A percentile compares a stretch with the other conserved stretches of the same genome.
Conservation (phyloP, 148 eudicot genomes). For the Spergularia bocconei region DNA sequence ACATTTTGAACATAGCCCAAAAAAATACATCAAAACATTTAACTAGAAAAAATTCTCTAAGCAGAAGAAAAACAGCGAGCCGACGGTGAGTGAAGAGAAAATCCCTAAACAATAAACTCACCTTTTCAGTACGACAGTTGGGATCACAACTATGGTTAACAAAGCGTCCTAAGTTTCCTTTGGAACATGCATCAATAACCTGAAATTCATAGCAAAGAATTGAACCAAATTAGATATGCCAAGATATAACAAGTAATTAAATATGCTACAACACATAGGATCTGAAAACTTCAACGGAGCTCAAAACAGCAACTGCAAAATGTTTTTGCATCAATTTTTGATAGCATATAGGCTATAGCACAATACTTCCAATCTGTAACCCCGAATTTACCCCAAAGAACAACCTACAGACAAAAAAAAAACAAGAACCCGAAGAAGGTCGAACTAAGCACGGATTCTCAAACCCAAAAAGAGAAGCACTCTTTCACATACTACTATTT, state of each 20-base stretch:
- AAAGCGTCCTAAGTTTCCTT: constrained; percentile 97
- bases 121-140: constrained; percentile 98
- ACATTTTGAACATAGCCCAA: too few species aligned
- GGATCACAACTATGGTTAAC: constrained; percentile 99
- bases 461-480: neutral
- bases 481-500: too few species aligned
- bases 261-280: constrained; percentile 2
- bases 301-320: neutral
- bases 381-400: too few species aligned
- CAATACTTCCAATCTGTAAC: neutral
- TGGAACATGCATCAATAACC: constrained; percentile 96
- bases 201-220: constrained; percentile 31
- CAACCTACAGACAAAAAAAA: neutral
- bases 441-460: neutral
- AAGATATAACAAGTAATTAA: constrained; percentile 2
- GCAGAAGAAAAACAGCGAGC: neutral
- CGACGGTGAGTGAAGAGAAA: neutral
- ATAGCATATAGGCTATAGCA: neutral
- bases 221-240: constrained; percentile 8
- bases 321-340: neutral
- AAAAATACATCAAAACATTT: too few species aligned
- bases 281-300: neutral
- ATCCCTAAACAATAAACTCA: constrained; percentile 21
- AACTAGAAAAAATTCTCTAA: too few species aligned
- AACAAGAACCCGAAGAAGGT: neutral